Percentiles rank a stretch among this genome's conserved stretches.
Evolutionary conservation across 306 rosid genomes (phyloP).

Genomic region (Quercus mongolica): DNA sequence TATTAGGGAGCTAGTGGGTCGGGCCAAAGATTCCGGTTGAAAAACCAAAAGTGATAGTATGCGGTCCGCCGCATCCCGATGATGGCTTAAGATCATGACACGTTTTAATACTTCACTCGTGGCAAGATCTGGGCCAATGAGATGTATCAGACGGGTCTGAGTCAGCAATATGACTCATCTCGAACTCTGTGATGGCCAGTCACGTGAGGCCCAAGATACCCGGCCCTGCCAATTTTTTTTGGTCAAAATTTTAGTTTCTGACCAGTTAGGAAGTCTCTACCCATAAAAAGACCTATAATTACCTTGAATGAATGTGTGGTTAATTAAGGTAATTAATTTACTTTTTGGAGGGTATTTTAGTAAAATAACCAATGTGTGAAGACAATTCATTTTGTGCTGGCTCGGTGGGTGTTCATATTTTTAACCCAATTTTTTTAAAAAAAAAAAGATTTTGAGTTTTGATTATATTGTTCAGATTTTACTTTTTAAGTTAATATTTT

Average conservation of each 20-base stretch:
- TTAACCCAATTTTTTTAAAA: neutral
- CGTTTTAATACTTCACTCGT: constrained; percentile 24
- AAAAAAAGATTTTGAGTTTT: neutral
- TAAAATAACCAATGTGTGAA: neutral
- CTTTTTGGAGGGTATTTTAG: constrained; percentile 7
- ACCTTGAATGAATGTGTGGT: neutral
- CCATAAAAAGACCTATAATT: neutral
- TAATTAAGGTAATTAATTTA: neutral
- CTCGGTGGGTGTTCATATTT: constrained; percentile 1
- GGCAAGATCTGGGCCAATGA: constrained; percentile 18
- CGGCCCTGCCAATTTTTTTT: constrained; percentile 24
- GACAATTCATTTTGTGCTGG: constrained; percentile 33
- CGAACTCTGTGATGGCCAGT: constrained; percentile 33
- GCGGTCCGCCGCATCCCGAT: constrained; percentile 52
- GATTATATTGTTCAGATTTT: neutral
- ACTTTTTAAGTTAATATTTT: constrained; percentile 9
- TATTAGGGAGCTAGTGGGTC: constrained; percentile 12
- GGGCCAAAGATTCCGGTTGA: constrained; percentile 27
- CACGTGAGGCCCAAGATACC: constrained; percentile 84
- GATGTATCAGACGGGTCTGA: constrained; percentile 26
- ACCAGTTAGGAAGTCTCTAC: constrained; percentile 28
- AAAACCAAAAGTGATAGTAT: neutral
- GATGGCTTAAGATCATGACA: constrained; percentile 32
- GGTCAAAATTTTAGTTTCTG: constrained; percentile 47
- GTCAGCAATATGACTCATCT: constrained; percentile 31